Evolutionary conservation across 495 filamentous ascomycete genomes (phyloP).

Genomic region (Penicillium crystallinum): DNA sequence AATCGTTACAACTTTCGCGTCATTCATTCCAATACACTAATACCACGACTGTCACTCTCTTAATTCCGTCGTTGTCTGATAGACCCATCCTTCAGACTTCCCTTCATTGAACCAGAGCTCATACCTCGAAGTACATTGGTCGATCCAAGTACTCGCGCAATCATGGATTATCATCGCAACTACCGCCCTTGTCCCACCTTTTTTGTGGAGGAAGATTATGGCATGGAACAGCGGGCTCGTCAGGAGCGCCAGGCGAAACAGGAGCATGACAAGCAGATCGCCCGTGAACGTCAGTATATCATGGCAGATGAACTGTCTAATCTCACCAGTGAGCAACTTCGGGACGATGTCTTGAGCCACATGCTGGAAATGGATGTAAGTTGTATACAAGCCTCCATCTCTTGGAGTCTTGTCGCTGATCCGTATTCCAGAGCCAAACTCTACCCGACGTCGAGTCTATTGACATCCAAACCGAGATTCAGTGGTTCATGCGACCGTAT

Average conservation of each 20-base stretch:
- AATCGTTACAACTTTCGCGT: constrained; percentile 51
- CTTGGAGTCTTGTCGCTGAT: constrained; percentile 8
- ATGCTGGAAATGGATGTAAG: constrained; percentile 95
- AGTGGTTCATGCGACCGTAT: constrained; percentile 99
- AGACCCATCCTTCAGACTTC: constrained; percentile 32
- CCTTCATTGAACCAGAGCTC: constrained; percentile 24
- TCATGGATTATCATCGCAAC: constrained; percentile 67
- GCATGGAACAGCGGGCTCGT: constrained; percentile 17
- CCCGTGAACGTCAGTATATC: constrained; percentile 70
- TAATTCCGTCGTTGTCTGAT: constrained; percentile 45
- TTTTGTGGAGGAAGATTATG: constrained; percentile 79
- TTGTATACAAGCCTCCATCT: not conserved
- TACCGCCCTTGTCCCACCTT: constrained; percentile 66
- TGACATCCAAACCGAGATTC: constrained; percentile 97
- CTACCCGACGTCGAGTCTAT: constrained; percentile 94
- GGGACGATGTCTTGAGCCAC: constrained; percentile 86
- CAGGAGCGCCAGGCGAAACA: constrained; percentile 34
- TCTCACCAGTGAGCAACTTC: constrained; percentile 77
- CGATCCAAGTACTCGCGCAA: constrained; percentile 20
- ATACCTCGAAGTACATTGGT: constrained; percentile 8
- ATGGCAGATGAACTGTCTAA: constrained; percentile 85
- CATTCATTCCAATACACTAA: constrained; percentile 45
- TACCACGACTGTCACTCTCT: constrained; percentile 53
- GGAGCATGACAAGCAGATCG: constrained; percentile 68
- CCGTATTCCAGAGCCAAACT: constrained; percentile 65